phyloP scores from a whole-genome alignment of 148 eudicot species.

The Camellia granthamiana region DNA sequence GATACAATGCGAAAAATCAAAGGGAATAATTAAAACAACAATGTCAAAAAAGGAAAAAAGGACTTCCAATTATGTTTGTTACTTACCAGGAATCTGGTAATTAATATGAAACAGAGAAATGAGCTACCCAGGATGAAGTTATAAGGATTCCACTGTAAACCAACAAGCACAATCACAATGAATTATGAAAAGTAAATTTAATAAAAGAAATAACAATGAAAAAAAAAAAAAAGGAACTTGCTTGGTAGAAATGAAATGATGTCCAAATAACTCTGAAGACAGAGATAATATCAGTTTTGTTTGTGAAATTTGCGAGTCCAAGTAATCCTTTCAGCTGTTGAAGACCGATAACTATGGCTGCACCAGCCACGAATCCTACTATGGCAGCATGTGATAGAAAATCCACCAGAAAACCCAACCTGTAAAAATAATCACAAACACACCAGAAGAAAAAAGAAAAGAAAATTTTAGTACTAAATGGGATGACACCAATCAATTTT shows the following conservation, averaged over 20 bases:
- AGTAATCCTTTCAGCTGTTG: conserved; percentile 63
- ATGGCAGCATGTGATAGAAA: conserved; percentile 62
- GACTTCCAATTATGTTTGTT: not conserved
- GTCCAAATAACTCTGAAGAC: conserved; percentile 37
- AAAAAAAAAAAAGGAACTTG: not conserved
- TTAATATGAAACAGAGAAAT: conserved; percentile 46
- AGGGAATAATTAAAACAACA: too few species aligned
- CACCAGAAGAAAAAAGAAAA: too few species aligned
- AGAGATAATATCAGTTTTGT: conserved; percentile 53
- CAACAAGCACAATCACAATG: not conserved
- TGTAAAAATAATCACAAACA: not conserved
- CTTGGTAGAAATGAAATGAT: conserved; percentile 28
- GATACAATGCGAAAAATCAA: too few species aligned
- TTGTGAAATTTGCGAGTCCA: conserved; percentile 43
- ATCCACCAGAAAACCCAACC: conserved; percentile 63
- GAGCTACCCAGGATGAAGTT: conserved; percentile 48
- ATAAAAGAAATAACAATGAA: not conserved
- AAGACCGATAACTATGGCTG: conserved; percentile 53
- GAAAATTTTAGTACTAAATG: not conserved
- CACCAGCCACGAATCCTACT: conserved; percentile 66
- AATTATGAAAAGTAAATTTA: not conserved
- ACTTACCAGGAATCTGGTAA: conserved; percentile 40
- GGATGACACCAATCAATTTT: not conserved
- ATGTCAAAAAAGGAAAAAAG: not conserved
- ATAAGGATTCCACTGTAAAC: conserved; percentile 39